phyloP scores from a whole-genome alignment of 768 basidiomycete species.

The Xanthoconium stramineum region DNA sequence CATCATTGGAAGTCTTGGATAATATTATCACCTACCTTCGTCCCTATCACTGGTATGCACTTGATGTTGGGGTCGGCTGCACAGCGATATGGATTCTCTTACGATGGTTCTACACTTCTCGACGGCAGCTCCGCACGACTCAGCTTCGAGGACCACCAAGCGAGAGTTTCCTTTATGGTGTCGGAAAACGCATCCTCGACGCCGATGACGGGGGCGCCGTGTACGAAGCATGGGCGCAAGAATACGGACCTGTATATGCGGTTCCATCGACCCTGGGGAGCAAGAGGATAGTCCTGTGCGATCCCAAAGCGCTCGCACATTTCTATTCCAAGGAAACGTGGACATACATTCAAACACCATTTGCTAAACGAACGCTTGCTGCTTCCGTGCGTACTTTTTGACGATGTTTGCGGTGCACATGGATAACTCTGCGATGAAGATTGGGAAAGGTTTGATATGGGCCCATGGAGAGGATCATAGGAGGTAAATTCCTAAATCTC shows the following conservation, averaged over 20 bases:
- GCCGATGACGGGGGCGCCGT: background rate
- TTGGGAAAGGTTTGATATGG: conserved; percentile 31
- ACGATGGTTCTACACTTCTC: background rate
- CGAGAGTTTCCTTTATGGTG: conserved; percentile 16
- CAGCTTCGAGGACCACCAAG: conserved; percentile 18
- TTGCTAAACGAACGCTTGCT: conserved; percentile 33
- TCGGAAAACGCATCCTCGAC: conserved; percentile 1
- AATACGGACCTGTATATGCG: conserved; percentile 17
- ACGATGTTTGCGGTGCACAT: background rate
- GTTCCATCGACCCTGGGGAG: conserved; percentile 15
- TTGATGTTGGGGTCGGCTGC: background rate
- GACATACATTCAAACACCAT: conserved; percentile 41
- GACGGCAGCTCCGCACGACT: conserved; percentile 1
- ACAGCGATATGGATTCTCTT: conserved; percentile 6
- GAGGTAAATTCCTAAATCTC: conserved; percentile 33
- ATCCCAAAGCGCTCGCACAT: conserved; percentile 36
- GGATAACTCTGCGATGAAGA: background rate
- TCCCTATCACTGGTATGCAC: background rate
- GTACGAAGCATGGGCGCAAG: conserved; percentile 22
- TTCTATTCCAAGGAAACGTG: conserved; percentile 13
- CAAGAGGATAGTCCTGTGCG: conserved; percentile 28
- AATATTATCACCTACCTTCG: background rate
- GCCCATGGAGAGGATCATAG: conserved; percentile 42
- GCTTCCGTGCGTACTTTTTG: background rate
- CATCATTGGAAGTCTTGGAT: background rate